A percentile compares a stretch with the other conserved stretches of the same genome.
phyloP scores from a whole-genome alignment of 1,284 basidiomycete genomes.

The Salmacisia buchloeana region DNA sequence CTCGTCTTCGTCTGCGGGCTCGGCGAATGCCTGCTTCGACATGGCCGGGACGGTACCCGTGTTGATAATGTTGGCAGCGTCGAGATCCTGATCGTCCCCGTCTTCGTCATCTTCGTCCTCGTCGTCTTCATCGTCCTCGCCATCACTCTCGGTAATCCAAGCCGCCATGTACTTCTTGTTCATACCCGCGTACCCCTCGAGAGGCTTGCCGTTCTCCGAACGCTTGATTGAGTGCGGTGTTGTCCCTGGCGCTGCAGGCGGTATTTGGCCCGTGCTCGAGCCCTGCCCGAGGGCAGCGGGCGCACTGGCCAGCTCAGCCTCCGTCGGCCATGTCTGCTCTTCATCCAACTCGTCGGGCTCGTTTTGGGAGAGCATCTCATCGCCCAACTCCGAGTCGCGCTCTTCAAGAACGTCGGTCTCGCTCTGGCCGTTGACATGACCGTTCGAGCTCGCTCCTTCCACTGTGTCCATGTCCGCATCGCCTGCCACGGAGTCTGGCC shows the following conservation, averaged over 20 bases:
- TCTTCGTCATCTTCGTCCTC: slow-evolving; percentile 66
- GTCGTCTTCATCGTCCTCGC: slow-evolving; percentile 46
- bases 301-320: slow-evolving; percentile 73
- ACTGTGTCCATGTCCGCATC: slow-evolving; percentile 9
- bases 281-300: slow-evolving; percentile 10
- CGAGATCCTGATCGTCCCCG: slow-evolving; percentile 75
- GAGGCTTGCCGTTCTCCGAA: slow-evolving; percentile 40
- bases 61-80: too few relatives aligned
- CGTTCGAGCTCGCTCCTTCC: slow-evolving; percentile 14
- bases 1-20: too few relatives aligned
- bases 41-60: slow-evolving; percentile 49
- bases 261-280: slow-evolving; percentile 20
- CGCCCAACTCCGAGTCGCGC: slow-evolving; percentile 62
- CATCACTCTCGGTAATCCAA: slow-evolving; percentile 46
- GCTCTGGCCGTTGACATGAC: slow-evolving; percentile 36
- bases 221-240: slow-evolving; percentile 44
- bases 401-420: slow-evolving; percentile 59
- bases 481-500: not conserved
- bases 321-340: slow-evolving; percentile 98
- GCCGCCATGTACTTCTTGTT: slow-evolving; percentile 38
- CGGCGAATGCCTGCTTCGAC: too few relatives aligned
- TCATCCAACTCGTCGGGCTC: slow-evolving; percentile 81
- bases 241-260: slow-evolving; percentile 51
- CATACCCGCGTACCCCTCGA: slow-evolving; percentile 50
- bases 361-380: slow-evolving; percentile 82